These are phyloP conservation scores for Globisporangium recalcitrans DNA, from an alignment of 352 stramenopile species.

Conservation along the genomic window DNA sequence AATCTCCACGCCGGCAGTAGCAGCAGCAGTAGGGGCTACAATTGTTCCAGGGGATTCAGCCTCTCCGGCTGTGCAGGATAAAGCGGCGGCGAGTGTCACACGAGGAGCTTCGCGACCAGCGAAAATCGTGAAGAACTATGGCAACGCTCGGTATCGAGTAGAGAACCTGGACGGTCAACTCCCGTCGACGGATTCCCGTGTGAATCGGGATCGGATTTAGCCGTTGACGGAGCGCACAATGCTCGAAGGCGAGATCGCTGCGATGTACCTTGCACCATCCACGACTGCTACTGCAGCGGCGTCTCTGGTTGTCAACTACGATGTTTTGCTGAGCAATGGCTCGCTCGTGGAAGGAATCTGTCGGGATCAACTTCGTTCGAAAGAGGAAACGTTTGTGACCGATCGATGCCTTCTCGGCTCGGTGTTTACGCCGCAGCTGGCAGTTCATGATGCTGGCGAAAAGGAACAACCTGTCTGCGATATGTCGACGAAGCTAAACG, in stretches of 20 bases:
- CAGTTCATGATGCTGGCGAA: conserved; percentile 17
- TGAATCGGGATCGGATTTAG: conserved; percentile 32
- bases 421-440: conserved; percentile 24
- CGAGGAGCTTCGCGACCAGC: conserved; percentile 19
- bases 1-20: conserved; percentile 20
- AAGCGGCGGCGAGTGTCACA: neutral
- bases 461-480: neutral
- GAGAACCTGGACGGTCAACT: conserved; percentile 32
- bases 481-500: conserved; percentile 21
- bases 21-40: neutral
- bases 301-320: conserved; percentile 16
- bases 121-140: conserved; percentile 30
- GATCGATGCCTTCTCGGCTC: conserved; percentile 39
- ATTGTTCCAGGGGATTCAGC: neutral
- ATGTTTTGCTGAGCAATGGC: conserved; percentile 35
- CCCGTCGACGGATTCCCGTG: conserved; percentile 22
- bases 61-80: neutral
- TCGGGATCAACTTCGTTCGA: conserved; percentile 28
- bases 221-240: conserved; percentile 22
- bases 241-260: conserved; percentile 29
- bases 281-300: neutral
- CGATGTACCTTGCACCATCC: conserved; percentile 16
- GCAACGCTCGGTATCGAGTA: conserved; percentile 52
- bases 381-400: conserved; percentile 34
- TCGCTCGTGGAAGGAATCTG: conserved; percentile 27